These are phyloP conservation scores for Fusarium acutatum DNA, from an alignment of 2,329 filamentous ascomycete genomes.

Conservation along the genomic window DNA sequence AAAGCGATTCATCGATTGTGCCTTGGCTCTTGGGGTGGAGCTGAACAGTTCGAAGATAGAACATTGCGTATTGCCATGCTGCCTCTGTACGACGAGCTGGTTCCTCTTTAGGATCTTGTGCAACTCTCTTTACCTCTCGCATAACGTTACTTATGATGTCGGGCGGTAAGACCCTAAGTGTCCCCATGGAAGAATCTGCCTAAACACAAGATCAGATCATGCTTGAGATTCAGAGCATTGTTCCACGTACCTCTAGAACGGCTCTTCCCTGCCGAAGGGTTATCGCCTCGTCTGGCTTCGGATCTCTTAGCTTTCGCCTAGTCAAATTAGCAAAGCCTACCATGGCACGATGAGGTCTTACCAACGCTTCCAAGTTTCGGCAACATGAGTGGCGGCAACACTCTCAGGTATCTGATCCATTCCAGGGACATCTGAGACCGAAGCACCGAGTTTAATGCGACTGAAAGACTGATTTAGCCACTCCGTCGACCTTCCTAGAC, in stretches of 20 bases:
- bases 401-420: not conserved
- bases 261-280: accelerated
- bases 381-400: not conserved
- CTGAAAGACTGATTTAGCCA: not conserved
- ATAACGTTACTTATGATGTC: not conserved
- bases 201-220: not conserved
- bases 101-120: accelerated
- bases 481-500: not conserved
- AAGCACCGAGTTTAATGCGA: accelerated
- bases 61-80: not conserved
- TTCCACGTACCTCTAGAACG: not conserved
- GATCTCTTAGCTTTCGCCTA: not conserved
- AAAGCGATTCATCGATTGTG: not conserved
- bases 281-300: not conserved
- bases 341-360: accelerated
- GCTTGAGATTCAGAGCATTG: not conserved
- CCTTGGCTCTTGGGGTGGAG: not conserved
- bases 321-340: not conserved
- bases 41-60: not conserved
- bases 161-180: accelerated
- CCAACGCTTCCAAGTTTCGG: not conserved
- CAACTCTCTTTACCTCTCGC: not conserved
- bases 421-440: not conserved
- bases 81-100: accelerated
- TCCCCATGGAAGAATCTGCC: not conserved